A percentile compares a stretch with the other conserved stretches of the same genome.
These are phyloP conservation scores for Thalassiosira allenii DNA, from an alignment of 352 stramenopile genomes.

Conservation along the genomic window DNA sequence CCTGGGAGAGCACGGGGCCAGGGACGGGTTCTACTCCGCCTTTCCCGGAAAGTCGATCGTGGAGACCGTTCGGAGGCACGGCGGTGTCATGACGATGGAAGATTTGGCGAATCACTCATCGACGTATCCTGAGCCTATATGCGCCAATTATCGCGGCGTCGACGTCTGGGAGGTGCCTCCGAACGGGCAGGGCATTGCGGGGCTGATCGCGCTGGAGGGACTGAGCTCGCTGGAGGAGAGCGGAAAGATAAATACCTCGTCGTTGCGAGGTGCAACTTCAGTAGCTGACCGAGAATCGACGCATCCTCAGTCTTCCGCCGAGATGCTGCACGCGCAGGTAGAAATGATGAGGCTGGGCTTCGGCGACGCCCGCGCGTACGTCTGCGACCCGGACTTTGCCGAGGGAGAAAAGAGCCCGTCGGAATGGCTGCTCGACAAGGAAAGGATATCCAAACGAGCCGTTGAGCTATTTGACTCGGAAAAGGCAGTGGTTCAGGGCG, in stretches of 20 bases:
- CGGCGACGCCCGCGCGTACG: constrained; percentile 89
- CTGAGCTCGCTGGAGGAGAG: constrained; percentile 81
- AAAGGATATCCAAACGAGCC: constrained; percentile 67
- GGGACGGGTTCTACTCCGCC: constrained; percentile 89
- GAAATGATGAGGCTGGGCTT: constrained; percentile 95
- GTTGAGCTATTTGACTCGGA: constrained; percentile 67
- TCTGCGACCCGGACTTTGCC: constrained; percentile 81
- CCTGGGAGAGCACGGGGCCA: constrained; percentile 88
- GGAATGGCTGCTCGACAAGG: constrained; percentile 66
- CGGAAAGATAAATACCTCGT: constrained; percentile 19
- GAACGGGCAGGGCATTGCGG: constrained; percentile 96
- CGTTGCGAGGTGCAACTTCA: no score
- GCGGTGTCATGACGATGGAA: constrained; percentile 84
- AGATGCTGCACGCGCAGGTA: constrained; percentile 91
- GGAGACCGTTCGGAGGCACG: constrained; percentile 83
- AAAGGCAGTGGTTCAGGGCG: constrained; percentile 64
- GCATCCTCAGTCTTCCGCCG: constrained; percentile 71
- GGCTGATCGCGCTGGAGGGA: constrained; percentile 93
- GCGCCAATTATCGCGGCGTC: constrained; percentile 88
- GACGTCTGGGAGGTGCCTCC: constrained; percentile 94
- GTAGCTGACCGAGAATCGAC: constrained; percentile 28
- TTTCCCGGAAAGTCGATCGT: constrained; percentile 90
- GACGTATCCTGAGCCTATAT: constrained; percentile 92
- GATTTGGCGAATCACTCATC: constrained; percentile 89
- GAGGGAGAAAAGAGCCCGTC: constrained; percentile 45